Conservation (phyloP, 345 rosid species). For the Eucalyptus cloeziana region DNA sequence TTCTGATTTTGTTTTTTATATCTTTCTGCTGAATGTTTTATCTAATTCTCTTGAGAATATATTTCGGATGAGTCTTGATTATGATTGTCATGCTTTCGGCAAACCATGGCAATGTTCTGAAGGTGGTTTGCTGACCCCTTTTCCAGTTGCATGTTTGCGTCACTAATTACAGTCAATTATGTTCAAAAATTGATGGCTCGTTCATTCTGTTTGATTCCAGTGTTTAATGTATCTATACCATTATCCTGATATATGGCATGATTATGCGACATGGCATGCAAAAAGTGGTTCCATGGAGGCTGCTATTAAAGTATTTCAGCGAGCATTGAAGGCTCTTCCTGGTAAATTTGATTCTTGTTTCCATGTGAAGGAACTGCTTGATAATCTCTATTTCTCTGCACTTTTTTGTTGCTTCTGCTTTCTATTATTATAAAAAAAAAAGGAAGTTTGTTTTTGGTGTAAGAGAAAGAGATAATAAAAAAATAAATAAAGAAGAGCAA, state of each 20-base stretch:
- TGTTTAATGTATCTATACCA: constrained; percentile 94
- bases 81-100: neutral
- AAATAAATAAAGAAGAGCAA: neutral
- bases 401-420: neutral
- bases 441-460: neutral
- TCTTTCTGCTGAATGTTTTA: neutral
- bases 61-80: neutral
- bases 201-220: constrained; percentile 26
- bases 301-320: constrained; percentile 88
- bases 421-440: neutral
- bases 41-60: neutral
- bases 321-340: constrained; percentile 92
- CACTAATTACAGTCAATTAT: neutral
- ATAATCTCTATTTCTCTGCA: neutral
- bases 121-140: neutral
- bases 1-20: neutral
- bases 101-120: neutral
- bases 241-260: constrained; percentile 92
- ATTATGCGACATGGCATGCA: constrained; percentile 90
- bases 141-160: neutral
- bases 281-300: constrained; percentile 81
- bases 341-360: constrained; percentile 29
- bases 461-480: neutral
- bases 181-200: neutral
- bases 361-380: neutral